phyloP scores from a whole-genome alignment of 768 basidiomycete species.

The Crucibulum laeve region DNA sequence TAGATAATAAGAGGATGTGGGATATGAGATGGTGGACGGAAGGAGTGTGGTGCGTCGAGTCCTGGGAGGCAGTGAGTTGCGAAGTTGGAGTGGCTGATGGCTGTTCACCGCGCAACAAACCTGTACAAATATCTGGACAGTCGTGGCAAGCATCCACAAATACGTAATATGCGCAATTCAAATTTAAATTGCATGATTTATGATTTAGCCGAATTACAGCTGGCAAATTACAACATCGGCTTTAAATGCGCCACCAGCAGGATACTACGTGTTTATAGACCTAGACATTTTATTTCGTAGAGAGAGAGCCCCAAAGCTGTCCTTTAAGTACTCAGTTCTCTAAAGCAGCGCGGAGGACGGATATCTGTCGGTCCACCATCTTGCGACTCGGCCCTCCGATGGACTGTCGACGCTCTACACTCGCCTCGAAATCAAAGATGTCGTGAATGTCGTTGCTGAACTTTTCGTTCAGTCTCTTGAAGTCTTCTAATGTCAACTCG shows the following conservation, averaged over 20 bases:
- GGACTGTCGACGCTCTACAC: conserved; percentile 87
- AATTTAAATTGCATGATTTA: neutral
- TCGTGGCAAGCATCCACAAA: neutral
- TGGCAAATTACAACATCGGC: no score
- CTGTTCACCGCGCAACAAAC: conserved; percentile 10
- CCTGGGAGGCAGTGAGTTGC: neutral
- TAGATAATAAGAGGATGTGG: conserved; percentile 9
- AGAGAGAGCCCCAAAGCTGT: no score
- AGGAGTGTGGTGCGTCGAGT: conserved; percentile 2
- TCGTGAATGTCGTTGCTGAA: conserved; percentile 79
- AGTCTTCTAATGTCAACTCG: conserved; percentile 77
- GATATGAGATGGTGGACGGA: neutral
- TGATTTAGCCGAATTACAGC: no score
- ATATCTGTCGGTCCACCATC: conserved; percentile 85
- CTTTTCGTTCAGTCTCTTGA: conserved; percentile 64
- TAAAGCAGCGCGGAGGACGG: conserved; percentile 63
- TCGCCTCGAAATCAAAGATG: conserved; percentile 94
- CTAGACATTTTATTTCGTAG: no score
- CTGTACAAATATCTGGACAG: conserved; percentile 4
- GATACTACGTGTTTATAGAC: no score
- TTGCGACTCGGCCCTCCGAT: conserved; percentile 87
- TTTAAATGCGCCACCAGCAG: no score
- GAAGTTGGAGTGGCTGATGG: conserved; percentile 4
- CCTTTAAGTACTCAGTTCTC: conserved; percentile 17
- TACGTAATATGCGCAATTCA: neutral